phyloP scores from a whole-genome alignment of 2,329 filamentous ascomycete genomes.

The Tolypocladium guangdongense region DNA sequence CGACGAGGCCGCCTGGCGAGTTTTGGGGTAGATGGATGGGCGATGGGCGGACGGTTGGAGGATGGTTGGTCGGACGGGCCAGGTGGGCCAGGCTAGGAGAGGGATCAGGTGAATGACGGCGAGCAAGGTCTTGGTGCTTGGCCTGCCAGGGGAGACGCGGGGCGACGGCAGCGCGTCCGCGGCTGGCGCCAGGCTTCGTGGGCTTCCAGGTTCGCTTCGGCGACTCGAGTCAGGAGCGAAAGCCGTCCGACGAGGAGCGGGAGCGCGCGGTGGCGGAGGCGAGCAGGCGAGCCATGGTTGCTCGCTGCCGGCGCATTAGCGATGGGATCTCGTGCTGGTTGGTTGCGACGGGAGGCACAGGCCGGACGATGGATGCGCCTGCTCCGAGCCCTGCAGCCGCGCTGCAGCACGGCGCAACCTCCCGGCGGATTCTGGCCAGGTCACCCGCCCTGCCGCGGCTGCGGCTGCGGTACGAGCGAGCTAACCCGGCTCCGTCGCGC shows the following conservation, averaged over 20 bases:
- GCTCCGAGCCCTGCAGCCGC: neutral
- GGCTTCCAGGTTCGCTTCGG: neutral
- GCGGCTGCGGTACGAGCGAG: neutral
- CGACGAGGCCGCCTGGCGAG: neutral
- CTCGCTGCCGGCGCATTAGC: neutral
- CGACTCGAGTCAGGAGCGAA: neutral
- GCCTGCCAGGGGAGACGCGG: neutral
- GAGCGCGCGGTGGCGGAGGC: neutral
- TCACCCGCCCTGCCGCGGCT: neutral
- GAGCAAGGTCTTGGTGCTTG: slow-evolving; percentile 1
- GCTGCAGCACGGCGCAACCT: neutral
- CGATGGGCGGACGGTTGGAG: neutral
- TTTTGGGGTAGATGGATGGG: slow-evolving; percentile 1
- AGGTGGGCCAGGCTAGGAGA: slow-evolving; percentile 5
- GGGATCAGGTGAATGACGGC: slow-evolving; percentile 6
- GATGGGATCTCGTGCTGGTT: neutral
- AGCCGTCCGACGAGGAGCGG: neutral
- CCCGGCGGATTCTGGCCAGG: neutral
- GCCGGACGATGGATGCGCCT: too few species aligned
- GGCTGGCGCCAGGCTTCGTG: neutral
- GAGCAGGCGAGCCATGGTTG: neutral
- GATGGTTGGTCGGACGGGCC: slow-evolving; percentile 1
- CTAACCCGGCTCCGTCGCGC: neutral
- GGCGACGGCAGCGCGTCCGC: neutral
- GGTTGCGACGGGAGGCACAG: neutral